Evolutionary conservation across 169 alveolate genomes (phyloP), one percentile per base, ranked within the genome.

Genomic region (Plasmodium ovale): DNA sequence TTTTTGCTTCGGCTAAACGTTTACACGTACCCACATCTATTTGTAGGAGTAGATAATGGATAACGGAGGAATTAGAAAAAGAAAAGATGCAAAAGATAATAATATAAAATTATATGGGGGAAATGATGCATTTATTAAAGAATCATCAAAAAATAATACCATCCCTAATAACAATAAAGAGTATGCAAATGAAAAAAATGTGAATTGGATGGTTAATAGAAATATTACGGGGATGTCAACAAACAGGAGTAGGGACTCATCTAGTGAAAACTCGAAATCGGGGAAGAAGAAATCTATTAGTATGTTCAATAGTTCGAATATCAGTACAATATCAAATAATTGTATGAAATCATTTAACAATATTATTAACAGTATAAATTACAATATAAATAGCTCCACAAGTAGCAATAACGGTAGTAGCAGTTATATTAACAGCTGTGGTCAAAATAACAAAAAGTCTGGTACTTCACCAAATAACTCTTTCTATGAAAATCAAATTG

Each of bases 301-400:
- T 16, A 37, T 85, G 56, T 85, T 85, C 54, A 85, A 85, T 27
- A 62, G 91, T 23, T 21, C 91, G 27, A 85, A 85, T 51, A 85
- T 85, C 33, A 85, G 87, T 58, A 42, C 72, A 9, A 35, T 85
- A 44, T 85, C 91, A 47, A 85, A 56, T 58, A 68, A 53, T 33
- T 85, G 91, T 47, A 56, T 68, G 67, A 85, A 85, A 35, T 85
- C 91, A 49, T 67, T 85, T 62, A 85, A 47, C 54, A 69, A 85
- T 16, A 68, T 85, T 59, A 9, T 85, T 25, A 85, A 29, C 37
- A 85, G 54, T 68, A 85, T 85, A 5, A 85, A 85, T 60, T 56
- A 60, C 25, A 68, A 54, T 29, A 60, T 68, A 21, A 85, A 37
- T n/a, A 82, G 90, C 58, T 21, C 64, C n/a, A 49, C 51, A 14